A percentile compares a stretch with the other conserved stretches of the same genome.
Evolutionary conservation across 495 filamentous ascomycete species (phyloP).

Genomic region (Hyaloscypha finlandica): DNA sequence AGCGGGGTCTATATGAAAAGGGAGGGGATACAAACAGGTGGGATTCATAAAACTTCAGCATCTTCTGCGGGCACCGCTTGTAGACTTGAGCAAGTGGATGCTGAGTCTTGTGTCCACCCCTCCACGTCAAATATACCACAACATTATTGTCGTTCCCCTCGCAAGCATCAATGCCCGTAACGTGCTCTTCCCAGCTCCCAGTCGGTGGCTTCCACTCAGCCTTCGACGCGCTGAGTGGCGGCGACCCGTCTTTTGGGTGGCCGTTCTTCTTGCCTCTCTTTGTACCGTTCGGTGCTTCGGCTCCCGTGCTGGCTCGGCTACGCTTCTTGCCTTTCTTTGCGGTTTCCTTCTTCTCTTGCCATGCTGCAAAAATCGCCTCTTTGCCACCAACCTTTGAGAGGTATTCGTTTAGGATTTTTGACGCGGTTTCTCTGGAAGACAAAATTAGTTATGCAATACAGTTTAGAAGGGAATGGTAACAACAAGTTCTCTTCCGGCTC

Average conservation of each 20-base stretch:
- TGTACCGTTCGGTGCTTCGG: constrained; percentile 30
- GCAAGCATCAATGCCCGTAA: constrained; percentile 56
- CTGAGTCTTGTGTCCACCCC: constrained; percentile 59
- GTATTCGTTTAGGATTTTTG: constrained; percentile 47
- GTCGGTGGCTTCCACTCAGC: constrained; percentile 53
- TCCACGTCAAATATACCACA: constrained; percentile 56
- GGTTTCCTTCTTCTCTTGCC: constrained; percentile 30
- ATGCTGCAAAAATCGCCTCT: constrained; percentile 50
- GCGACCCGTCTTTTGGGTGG: constrained; percentile 36
- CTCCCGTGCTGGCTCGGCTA: constrained; percentile 28
- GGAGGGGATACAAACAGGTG: constrained; percentile 41
- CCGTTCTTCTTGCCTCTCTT: constrained; percentile 50
- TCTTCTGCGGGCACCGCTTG: constrained; percentile 62
- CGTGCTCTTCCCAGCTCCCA: constrained; percentile 60
- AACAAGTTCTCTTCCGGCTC: constrained; percentile 60
- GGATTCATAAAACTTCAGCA: constrained; percentile 62
- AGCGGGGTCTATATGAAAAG: background rate
- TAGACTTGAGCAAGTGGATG: constrained; percentile 57
- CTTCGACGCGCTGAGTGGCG: constrained; percentile 39
- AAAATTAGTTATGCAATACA: constrained; percentile 8
- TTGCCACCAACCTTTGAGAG: constrained; percentile 50
- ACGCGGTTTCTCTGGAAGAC: constrained; percentile 41
- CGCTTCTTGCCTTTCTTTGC: constrained; percentile 37
- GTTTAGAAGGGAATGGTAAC: constrained; percentile 36
- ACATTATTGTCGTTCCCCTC: constrained; percentile 52